phyloP scores from a whole-genome alignment of 23 red algal species.

The Pyropia haitanensis region DNA sequence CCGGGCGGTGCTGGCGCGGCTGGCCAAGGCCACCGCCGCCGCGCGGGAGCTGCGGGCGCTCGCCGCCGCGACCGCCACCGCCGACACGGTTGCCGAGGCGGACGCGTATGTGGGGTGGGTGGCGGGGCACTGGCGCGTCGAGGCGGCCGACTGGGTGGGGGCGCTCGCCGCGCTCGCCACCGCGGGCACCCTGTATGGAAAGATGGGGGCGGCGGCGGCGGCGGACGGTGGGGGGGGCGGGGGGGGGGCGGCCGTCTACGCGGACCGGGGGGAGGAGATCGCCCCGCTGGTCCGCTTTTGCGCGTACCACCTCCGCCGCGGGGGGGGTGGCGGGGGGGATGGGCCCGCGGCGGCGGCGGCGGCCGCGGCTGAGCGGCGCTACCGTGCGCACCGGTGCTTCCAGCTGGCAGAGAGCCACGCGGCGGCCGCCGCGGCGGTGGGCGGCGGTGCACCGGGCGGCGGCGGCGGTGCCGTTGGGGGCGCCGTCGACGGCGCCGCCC shows the following conservation, averaged over 20 bases:
- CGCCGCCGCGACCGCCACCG: slow-evolving; percentile 12
- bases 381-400: slow-evolving; percentile 44
- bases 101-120: slow-evolving; percentile 60
- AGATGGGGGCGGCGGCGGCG: slow-evolving; percentile 8
- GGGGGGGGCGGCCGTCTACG: slow-evolving; percentile 22
- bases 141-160: slow-evolving; percentile 32
- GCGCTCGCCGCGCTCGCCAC: slow-evolving; percentile 25
- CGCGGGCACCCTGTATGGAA: slow-evolving; percentile 37
- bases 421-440: slow-evolving; percentile 2
- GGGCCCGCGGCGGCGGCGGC: neutral
- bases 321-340: slow-evolving; percentile 7
- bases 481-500: too few relatives aligned
- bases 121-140: slow-evolving; percentile 27
- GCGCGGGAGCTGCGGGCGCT: slow-evolving; percentile 34
- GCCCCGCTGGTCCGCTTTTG: slow-evolving; percentile 58
- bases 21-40: slow-evolving; percentile 30
- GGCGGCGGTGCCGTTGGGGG: too few relatives aligned
- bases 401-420: slow-evolving; percentile 52
- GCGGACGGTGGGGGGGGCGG: slow-evolving; percentile 18
- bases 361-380: slow-evolving; percentile 11
- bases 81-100: slow-evolving; percentile 42
- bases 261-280: slow-evolving; percentile 49
- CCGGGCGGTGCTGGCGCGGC: slow-evolving; percentile 20
- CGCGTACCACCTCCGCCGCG: slow-evolving; percentile 38
- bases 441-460: too few relatives aligned